Evolutionary conservation across 805 yeast species (phyloP).

Genomic region (Metschnikowia kunwiensis): DNA sequence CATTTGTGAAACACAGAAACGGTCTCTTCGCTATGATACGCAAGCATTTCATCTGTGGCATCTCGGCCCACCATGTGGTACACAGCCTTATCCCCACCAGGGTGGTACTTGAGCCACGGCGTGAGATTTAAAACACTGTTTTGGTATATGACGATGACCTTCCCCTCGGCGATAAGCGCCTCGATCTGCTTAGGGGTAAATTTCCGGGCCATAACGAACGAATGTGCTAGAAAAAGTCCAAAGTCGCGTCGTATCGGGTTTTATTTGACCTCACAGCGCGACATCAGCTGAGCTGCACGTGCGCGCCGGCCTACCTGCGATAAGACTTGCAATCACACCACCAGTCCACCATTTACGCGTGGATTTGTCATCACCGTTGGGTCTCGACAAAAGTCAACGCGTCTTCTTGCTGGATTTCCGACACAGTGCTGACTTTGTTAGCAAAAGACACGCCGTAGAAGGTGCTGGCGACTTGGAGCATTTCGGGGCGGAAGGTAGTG

Average conservation of each 20-base stretch:
- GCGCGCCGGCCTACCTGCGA: constrained; percentile 1
- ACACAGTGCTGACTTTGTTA: constrained; percentile 75
- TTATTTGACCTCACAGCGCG: constrained; percentile 6
- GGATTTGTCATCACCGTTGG: constrained; percentile 28
- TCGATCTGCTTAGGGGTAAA: constrained; percentile 41
- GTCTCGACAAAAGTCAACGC: constrained; percentile 87
- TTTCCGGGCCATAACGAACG: constrained; percentile 13
- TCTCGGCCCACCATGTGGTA: constrained; percentile 84
- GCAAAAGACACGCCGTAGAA: constrained; percentile 85
- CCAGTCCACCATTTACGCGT: neutral
- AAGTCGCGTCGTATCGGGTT: neutral
- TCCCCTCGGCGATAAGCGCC: constrained; percentile 61
- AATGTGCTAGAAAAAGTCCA: neutral
- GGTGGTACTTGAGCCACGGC: constrained; percentile 70
- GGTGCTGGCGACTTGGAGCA: constrained; percentile 81
- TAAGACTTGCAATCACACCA: neutral
- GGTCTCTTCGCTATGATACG: constrained; percentile 69
- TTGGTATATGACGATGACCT: constrained; percentile 65
- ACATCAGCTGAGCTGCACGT: constrained; percentile 8
- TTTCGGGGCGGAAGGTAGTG: constrained; percentile 92
- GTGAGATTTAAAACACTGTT: constrained; percentile 61
- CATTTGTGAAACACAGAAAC: constrained; percentile 49
- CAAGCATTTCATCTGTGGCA: constrained; percentile 88
- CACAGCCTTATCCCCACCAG: constrained; percentile 87
- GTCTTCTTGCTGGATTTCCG: constrained; percentile 63